A percentile compares a stretch with the other conserved stretches of the same genome.
Evolutionary conservation across 2,329 filamentous ascomycete species (phyloP).

Genomic region (Stachybotrys chartarum): DNA sequence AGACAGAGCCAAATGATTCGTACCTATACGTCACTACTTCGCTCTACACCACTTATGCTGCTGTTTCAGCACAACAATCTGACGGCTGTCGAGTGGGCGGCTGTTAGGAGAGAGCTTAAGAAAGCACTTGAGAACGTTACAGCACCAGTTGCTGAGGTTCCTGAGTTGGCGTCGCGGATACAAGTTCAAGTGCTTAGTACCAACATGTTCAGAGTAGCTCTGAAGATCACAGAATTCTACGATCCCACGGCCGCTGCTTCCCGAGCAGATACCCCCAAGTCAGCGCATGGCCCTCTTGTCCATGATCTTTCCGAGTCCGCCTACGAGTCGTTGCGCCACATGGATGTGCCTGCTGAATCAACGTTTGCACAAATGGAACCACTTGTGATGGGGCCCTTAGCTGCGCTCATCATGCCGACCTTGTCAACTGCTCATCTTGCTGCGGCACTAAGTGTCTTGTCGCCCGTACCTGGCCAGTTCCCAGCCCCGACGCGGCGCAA

Average conservation of each 20-base stretch:
- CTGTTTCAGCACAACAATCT: slow-evolving; percentile 71
- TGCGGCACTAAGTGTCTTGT: slow-evolving; percentile 69
- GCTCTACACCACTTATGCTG: slow-evolving; percentile 76
- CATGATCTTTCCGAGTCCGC: slow-evolving; percentile 49
- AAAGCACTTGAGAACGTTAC: slow-evolving; percentile 34
- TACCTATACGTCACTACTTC: slow-evolving; percentile 81
- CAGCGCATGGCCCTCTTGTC: slow-evolving; percentile 24
- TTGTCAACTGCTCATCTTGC: slow-evolving; percentile 82
- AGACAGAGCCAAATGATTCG: slow-evolving; percentile 85
- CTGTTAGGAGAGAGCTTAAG: slow-evolving; percentile 34
- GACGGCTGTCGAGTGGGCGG: slow-evolving; percentile 56
- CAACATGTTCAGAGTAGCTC: slow-evolving; percentile 78
- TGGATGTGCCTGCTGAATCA: slow-evolving; percentile 27
- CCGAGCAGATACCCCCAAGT: slow-evolving; percentile 20
- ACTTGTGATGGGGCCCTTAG: slow-evolving; percentile 74
- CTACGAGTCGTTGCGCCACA: slow-evolving; percentile 37
- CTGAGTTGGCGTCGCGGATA: slow-evolving; percentile 51
- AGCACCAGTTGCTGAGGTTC: slow-evolving; percentile 18
- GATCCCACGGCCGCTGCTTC: slow-evolving; percentile 38
- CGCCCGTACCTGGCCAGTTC: slow-evolving; percentile 65
- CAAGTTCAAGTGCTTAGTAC: slow-evolving; percentile 82
- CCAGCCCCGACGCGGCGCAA: slow-evolving; percentile 69
- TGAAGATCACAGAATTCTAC: slow-evolving; percentile 82
- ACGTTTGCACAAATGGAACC: slow-evolving; percentile 58
- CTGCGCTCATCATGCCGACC: slow-evolving; percentile 69